A percentile compares a stretch with the other conserved stretches of the same genome.
These are phyloP conservation scores for Epichloe gansuensis DNA, from an alignment of 2,329 filamentous ascomycete genomes.

Conservation along the genomic window DNA sequence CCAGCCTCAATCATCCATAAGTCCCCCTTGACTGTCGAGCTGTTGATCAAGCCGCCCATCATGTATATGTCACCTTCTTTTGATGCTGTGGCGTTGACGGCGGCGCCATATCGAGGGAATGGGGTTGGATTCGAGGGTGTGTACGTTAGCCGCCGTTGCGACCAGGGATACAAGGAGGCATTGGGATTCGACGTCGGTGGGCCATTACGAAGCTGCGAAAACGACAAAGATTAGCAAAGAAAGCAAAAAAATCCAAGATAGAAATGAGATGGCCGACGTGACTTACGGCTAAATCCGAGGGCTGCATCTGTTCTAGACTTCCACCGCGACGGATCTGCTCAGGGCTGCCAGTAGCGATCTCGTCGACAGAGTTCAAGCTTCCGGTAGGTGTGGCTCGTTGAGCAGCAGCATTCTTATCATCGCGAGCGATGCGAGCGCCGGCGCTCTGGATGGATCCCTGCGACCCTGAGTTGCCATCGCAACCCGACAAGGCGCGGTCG, in stretches of 20 bases:
- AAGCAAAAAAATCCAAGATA: background rate
- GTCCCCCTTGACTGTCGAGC: conserved; percentile 90
- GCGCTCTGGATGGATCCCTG: conserved; percentile 37
- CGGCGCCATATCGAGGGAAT: conserved; percentile 92
- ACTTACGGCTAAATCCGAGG: conserved; percentile 30
- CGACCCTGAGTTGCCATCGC: conserved; percentile 37
- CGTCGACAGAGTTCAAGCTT: conserved; percentile 61
- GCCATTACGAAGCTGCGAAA: conserved; percentile 43
- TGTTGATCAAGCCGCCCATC: conserved; percentile 93
- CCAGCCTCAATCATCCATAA: conserved; percentile 95
- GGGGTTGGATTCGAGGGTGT: conserved; percentile 70
- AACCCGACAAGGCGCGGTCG: conserved; percentile 44
- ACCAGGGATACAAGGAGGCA: conserved; percentile 88
- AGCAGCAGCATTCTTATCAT: conserved; percentile 38
- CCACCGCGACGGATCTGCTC: conserved; percentile 48
- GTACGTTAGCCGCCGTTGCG: conserved; percentile 76
- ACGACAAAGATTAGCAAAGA: background rate
- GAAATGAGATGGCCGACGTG: background rate
- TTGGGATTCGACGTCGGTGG: conserved; percentile 44
- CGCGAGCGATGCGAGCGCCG: conserved; percentile 31
- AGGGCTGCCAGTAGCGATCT: conserved; percentile 44
- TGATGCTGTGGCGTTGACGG: conserved; percentile 81
- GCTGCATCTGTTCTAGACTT: conserved; percentile 34
- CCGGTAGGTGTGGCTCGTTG: conserved; percentile 62
- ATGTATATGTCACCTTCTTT: conserved; percentile 97